A percentile compares a stretch with the other conserved stretches of the same genome.
phyloP scores from a whole-genome alignment of 495 filamentous ascomycete species.

The Aspergillus bridgeri region DNA sequence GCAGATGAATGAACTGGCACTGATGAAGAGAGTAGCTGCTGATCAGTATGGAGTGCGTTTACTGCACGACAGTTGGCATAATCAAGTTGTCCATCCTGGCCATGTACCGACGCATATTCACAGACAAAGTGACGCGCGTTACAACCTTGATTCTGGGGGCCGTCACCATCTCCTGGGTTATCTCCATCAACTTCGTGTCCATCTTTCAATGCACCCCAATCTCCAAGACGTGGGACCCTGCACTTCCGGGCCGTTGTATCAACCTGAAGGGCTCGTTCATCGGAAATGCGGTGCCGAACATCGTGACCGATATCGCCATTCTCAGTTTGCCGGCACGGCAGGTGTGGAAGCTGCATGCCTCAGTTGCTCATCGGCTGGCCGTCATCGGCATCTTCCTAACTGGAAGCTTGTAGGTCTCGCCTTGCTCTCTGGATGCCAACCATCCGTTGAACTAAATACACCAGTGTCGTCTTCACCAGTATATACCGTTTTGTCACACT shows the following conservation, averaged over 20 bases:
- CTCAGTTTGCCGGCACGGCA: constrained; percentile 14
- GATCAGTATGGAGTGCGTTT: neutral
- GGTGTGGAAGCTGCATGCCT: constrained; percentile 14
- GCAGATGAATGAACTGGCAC: neutral
- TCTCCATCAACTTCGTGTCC: neutral
- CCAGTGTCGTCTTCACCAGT: neutral
- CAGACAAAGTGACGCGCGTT: neutral
- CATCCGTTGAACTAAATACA: neutral
- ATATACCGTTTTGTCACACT: neutral
- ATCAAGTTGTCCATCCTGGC: constrained; percentile 5
- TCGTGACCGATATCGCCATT: constrained; percentile 29
- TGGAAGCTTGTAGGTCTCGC: constrained; percentile 18
- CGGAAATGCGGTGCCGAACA: constrained; percentile 28
- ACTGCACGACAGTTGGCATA: neutral
- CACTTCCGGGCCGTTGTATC: constrained; percentile 6
- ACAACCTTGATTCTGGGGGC: neutral
- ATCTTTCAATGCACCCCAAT: constrained; percentile 7
- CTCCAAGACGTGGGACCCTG: constrained; percentile 2
- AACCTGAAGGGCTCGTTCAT: constrained; percentile 18
- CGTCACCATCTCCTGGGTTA: constrained; percentile 1
- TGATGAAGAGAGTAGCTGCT: neutral
- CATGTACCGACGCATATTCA: constrained; percentile 6
- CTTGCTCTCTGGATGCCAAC: neutral
- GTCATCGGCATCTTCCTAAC: constrained; percentile 14
- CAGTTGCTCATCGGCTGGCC: constrained; percentile 5